Percentiles rank a stretch among this genome's conserved stretches.
phyloP scores from a whole-genome alignment of 2,329 filamentous ascomycete genomes.

The Venturia asperata region DNA sequence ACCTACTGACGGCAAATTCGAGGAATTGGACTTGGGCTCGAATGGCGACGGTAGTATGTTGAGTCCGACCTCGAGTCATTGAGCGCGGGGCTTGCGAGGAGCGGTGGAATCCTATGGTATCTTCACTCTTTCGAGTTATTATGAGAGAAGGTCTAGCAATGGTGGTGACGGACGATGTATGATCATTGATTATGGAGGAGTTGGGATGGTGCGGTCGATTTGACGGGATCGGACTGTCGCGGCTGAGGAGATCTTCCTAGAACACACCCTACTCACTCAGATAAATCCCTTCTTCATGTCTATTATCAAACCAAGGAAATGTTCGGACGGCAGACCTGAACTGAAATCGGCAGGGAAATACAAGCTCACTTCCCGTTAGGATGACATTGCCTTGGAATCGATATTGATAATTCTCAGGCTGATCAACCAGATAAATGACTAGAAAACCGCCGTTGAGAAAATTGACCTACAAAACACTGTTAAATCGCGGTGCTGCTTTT shows the following conservation, averaged over 20 bases:
- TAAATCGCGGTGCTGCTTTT: too few relatives aligned
- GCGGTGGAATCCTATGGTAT: not conserved
- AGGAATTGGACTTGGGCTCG: constrained; percentile 26
- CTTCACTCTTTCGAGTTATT: not conserved
- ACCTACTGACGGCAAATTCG: constrained; percentile 36
- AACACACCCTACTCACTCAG: not conserved
- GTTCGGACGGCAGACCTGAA: too few relatives aligned
- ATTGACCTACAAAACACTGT: too few relatives aligned
- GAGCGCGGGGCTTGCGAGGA: not conserved
- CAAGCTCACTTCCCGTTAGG: too few relatives aligned
- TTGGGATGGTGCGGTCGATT: not conserved
- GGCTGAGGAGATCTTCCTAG: not conserved
- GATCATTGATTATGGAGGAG: not conserved
- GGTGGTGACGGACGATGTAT: not conserved
- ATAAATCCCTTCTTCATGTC: too few relatives aligned
- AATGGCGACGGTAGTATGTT: not conserved
- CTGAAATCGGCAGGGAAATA: too few relatives aligned
- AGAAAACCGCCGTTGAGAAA: too few relatives aligned
- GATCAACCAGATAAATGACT: too few relatives aligned
- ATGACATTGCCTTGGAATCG: too few relatives aligned
- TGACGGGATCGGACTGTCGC: not conserved
- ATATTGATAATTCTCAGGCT: too few relatives aligned
- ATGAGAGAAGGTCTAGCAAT: too few relatives aligned
- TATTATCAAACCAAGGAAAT: too few relatives aligned
- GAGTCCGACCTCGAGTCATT: not conserved